These are phyloP conservation scores for Phlebiopsis flavidoalba DNA, from an alignment of 768 basidiomycete genomes.

Conservation along the genomic window DNA sequence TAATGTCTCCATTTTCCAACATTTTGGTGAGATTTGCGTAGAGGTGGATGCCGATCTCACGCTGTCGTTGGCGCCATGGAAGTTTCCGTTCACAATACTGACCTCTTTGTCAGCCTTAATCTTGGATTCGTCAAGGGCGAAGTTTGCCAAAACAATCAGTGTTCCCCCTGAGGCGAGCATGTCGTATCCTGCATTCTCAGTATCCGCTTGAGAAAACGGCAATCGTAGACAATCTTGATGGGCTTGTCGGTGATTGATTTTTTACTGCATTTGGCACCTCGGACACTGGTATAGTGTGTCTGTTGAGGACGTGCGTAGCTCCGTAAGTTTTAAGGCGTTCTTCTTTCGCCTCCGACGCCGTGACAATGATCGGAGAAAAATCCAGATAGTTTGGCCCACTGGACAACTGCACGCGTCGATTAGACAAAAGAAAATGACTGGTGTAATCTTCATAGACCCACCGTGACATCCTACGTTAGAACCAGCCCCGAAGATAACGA, in stretches of 20 bases:
- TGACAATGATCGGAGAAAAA: constrained; percentile 22
- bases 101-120: constrained; percentile 38
- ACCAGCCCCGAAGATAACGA: constrained; percentile 33
- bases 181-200: constrained; percentile 19
- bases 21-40: constrained; percentile 12
- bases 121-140: constrained; percentile 9
- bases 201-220: constrained; percentile 15
- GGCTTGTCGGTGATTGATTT: constrained; percentile 15
- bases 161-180: constrained; percentile 21
- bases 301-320: constrained; percentile 27
- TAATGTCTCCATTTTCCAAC: constrained; percentile 15
- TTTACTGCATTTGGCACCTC: background rate
- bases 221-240: constrained; percentile 19
- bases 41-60: constrained; percentile 13
- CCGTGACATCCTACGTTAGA: constrained; percentile 35
- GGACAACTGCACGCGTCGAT: background rate
- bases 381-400: constrained; percentile 9
- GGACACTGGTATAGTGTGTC: constrained; percentile 6
- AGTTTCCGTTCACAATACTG: constrained; percentile 34
- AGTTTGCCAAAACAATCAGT: constrained; percentile 14
- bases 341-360: constrained; percentile 22
- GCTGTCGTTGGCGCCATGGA: constrained; percentile 3
- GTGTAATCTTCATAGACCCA: constrained; percentile 9
- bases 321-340: constrained; percentile 18
- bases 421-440: background rate